Evolutionary conservation across 768 basidiomycete species (phyloP), one percentile per base, ranked within the genome.

Genomic region (Hericium rajendrae): DNA sequence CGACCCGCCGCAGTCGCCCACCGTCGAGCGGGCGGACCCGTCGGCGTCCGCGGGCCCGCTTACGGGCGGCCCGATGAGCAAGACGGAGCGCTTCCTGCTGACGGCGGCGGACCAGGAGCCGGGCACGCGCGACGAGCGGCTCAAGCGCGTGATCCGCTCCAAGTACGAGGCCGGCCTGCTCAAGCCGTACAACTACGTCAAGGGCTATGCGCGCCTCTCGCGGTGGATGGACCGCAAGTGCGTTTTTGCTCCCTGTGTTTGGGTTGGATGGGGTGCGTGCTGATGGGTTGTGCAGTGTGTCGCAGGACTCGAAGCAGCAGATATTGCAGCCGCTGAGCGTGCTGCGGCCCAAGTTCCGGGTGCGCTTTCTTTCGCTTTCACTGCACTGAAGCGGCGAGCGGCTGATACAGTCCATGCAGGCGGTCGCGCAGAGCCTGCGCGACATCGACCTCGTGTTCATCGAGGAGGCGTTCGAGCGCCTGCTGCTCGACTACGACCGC

Each of bases 161-260:
- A 98, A 97, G 72, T 97, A 97, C 71, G 94, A 98, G 67, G 95
- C 95, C 2, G 95, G 94, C 0, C 70, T 98, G 46, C 72, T 97
- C 62, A 94, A 91, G 66, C 95, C 95, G 3, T 97, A 95, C 66
- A 94, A 97, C 71, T 97, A 97, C 63, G 92, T 94, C 52, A 94
- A 94, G 66, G 95, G 95, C 0, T 98, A 97, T 65, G 88, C 91
- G 13, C 76, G 94, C 59, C 71, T 97, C 61, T 89, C 86, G 55
- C 79, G 89, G 56, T 97, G 94, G 94, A 95, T 97, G 91, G 92
- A 94, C 63, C 76, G 85, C 68, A 92, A 94, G 92, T 93, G 68
- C 18, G 80, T 67, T n/a, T n/a, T n/a, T n/a, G n/a, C n/a, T n/a
- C n/a, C n/a, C n/a, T n/a, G n/a, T n/a, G n/a, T n/a, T n/a, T n/a